A percentile compares a stretch with the other conserved stretches of the same genome.
These are phyloP conservation scores for Leptographium galeiforme DNA, from an alignment of 2,329 filamentous ascomycete species.

Conservation along the genomic window DNA sequence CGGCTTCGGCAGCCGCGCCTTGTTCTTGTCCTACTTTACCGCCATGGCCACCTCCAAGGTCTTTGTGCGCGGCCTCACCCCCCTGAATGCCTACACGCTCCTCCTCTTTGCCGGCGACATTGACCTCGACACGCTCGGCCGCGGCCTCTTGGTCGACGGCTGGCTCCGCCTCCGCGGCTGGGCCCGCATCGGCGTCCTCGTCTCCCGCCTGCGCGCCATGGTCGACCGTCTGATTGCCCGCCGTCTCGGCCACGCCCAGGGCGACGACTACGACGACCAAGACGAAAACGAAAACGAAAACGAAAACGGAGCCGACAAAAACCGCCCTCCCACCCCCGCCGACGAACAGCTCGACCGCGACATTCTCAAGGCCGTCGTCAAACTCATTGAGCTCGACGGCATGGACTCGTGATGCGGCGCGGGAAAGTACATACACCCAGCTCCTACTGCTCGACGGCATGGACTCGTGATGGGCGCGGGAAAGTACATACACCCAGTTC, in stretches of 20 bases:
- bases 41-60: conserved; percentile 89
- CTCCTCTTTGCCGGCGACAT: conserved; percentile 84
- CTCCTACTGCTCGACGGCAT: too few species aligned
- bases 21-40: conserved; percentile 79
- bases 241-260: conserved; percentile 63
- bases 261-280: conserved; percentile 21
- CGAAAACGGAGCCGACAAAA: neutral
- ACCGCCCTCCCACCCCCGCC: neutral
- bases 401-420: conserved; percentile 54
- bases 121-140: conserved; percentile 71
- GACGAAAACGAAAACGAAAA: neutral
- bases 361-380: conserved; percentile 64
- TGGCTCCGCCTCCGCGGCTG: conserved; percentile 81
- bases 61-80: conserved; percentile 82
- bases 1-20: conserved; percentile 58
- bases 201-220: conserved; percentile 71
- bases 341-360: conserved; percentile 41
- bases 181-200: conserved; percentile 86
- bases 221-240: conserved; percentile 71
- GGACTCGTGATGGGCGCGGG: too few species aligned
- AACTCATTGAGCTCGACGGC: conserved; percentile 80
- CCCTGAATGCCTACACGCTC: conserved; percentile 80
- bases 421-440: too few species aligned
- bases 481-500: too few species aligned
- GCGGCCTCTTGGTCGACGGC: conserved; percentile 80